Evolutionary conservation across 768 basidiomycete species (phyloP), one percentile per base, ranked within the genome.

Genomic region (Bullera alba): DNA sequence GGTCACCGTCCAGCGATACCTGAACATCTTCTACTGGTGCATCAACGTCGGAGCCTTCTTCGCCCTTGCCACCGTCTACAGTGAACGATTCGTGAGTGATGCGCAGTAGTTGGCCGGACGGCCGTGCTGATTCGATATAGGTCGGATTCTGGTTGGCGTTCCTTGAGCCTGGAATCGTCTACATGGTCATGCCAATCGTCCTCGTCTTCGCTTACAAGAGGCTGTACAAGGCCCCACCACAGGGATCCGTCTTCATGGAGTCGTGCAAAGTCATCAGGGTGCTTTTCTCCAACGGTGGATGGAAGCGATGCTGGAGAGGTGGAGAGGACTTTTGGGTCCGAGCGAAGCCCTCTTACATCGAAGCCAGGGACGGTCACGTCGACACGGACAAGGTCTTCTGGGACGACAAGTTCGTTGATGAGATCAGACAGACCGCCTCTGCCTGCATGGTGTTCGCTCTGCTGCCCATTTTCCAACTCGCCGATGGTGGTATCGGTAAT

Each of bases 321-420:
- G 60, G 56, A 17, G 57, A 65, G 17, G 55, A 53, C 3, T 70
- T 71, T 51, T 73, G 70, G 70, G 53, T 64, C 38, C 32, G 44
- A 5, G 71, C 67, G 38, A 71, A 69, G 49, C 71, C 71, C 1
- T 54, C 56, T 25, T 41, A 58, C 50, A 66, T 69, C 42, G 49
- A 53, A 16, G 54, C 46, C 12, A 23, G 26, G 2, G 57, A 57
- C 5, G 62, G 61, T 7, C 12, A 21, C 10, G 28, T 63, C 29
- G 66, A 70, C 37, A 22, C 39, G 27, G 43, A 25, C 42, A 54
- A 51, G 34, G 46, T 67, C 12, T 51, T 53, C 34, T 72, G 69
- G 70, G 70, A 72, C 55, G 72, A 73, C 54, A 50, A 59, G 17
- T 73, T 73, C 44, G 69, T 72, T 16, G 63, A 65, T 30, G 72